These are phyloP conservation scores for Handroanthus guayacan DNA, from an alignment of 257 asterid genomes.

Conservation along the genomic window DNA sequence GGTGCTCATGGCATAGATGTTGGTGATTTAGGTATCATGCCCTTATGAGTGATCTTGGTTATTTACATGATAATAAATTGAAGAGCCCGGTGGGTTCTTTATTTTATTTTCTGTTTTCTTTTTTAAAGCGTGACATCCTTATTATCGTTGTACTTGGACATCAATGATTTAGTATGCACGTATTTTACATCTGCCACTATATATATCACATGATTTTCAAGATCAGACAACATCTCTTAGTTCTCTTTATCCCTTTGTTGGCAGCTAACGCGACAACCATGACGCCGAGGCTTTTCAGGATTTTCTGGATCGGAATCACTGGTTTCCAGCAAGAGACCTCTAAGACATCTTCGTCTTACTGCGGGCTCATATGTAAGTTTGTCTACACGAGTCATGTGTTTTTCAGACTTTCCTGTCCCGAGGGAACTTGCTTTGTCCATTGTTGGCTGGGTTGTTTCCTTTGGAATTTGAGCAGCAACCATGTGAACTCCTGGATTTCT, in stretches of 20 bases:
- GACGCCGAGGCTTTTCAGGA: conserved; percentile 66
- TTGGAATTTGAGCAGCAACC: conserved; percentile 40
- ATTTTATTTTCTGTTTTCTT: not conserved
- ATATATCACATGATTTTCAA: conserved; percentile 14
- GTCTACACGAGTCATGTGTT: conserved; percentile 46
- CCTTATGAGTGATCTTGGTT: conserved; percentile 20
- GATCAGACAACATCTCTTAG: conserved; percentile 43
- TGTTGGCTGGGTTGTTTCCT: conserved; percentile 42
- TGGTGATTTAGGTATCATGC: conserved; percentile 21
- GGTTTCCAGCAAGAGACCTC: conserved; percentile 72
- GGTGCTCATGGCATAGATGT: not conserved
- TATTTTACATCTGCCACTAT: not conserved
- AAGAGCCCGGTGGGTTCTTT: not conserved
- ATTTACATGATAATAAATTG: conserved; percentile 17
- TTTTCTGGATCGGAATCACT: conserved; percentile 74
- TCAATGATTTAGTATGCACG: conserved; percentile 22
- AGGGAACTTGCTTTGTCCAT: conserved; percentile 7
- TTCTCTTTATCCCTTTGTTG: conserved; percentile 42
- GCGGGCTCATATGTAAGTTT: conserved; percentile 63
- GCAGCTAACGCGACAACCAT: conserved; percentile 77
- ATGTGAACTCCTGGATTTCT: conserved; percentile 79
- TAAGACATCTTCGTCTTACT: conserved; percentile 79
- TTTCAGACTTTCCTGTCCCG: conserved; percentile 57
- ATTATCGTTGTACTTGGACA: conserved; percentile 28
- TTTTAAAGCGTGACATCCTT: conserved; percentile 10